phyloP scores from a whole-genome alignment of 2,329 filamentous ascomycete genomes.

The Diaporthe sp. region DNA sequence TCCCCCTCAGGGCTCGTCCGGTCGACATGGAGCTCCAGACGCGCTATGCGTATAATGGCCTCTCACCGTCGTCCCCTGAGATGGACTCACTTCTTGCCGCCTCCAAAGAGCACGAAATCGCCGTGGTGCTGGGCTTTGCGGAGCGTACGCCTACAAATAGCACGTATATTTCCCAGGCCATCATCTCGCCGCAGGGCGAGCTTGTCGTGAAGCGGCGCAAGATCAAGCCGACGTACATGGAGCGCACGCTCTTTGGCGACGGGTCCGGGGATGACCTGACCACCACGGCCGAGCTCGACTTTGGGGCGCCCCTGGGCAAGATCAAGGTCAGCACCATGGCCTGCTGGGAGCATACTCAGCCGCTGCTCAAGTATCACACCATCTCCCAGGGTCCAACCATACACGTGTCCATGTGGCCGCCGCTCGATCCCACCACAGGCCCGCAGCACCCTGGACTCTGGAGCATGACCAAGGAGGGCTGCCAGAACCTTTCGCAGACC shows the following conservation, averaged over 20 bases:
- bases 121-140: constrained; percentile 63
- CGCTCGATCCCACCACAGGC: not conserved
- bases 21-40: constrained; percentile 15
- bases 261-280: constrained; percentile 53
- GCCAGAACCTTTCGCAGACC: not conserved
- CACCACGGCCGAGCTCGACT: constrained; percentile 50
- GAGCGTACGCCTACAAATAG: constrained; percentile 58
- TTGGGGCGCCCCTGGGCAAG: constrained; percentile 47
- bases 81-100: constrained; percentile 58
- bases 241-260: constrained; percentile 65
- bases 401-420: not conserved
- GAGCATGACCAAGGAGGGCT: not conserved
- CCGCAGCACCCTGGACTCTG: not conserved
- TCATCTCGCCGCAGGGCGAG: constrained; percentile 57
- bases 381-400: not conserved
- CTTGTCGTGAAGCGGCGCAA: constrained; percentile 58
- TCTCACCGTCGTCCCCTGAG: not conserved
- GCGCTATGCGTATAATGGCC: not conserved
- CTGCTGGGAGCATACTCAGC: constrained; percentile 67
- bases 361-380: constrained; percentile 61
- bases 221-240: constrained; percentile 67
- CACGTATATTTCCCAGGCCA: constrained; percentile 61
- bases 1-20: not conserved
- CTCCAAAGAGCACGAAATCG: constrained; percentile 57
- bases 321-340: constrained; percentile 59